Base-by-base conservation (phyloP, 2,329 filamentous ascomycete species). In the Venturia nashicola region DNA sequence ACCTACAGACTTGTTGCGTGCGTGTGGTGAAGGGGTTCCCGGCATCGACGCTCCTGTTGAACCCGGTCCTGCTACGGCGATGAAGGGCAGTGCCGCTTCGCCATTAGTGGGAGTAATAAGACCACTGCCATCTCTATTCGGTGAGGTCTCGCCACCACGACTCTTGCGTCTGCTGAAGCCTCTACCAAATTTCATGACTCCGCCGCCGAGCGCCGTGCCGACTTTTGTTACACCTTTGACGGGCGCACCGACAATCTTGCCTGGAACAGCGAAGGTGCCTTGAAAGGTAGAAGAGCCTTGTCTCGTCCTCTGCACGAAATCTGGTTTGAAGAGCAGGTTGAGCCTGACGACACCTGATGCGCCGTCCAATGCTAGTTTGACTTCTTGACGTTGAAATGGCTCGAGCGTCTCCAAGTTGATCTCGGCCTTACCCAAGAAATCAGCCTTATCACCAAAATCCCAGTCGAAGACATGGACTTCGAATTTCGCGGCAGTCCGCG, bases 391-490 rank as follows among this genome's bases (percentile, higher is more conserved):
- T 72, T 83, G 83, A 80, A 97, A 97, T 0, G 94, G 94, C 69
- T 96, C 91, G 8, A 99, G 80, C 40, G 86, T 76, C 61, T 88
- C 85, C 18, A 99, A 82, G 69, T 90, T 86, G 71, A 99, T 90
- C 5, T 79, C 77, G 0, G 90, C 82, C 65, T 81, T 83, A 55
- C 94, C 94, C n/a, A 99, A 78, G 73, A 88, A 89, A 75, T 99
- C 94, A 1, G 92, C 91, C 76, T 92, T 93, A 74, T 96, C 91
- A 59, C 90, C 93, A 79, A 97, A 96, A 74, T 99, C 94, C 84
- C 93, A 99, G 72, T 99, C 94, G 73, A 87, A 96, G 2, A 97
- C 86, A 64, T 90, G 89, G 70, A 91, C 86, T 40, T 82, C 82
- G 76, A 99, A 94, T 34, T 94, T 84, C 44, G 92, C 89, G 0